These are phyloP conservation scores for Podospora tetraspora DNA, from an alignment of 495 filamentous ascomycete genomes.

Conservation along the genomic window DNA sequence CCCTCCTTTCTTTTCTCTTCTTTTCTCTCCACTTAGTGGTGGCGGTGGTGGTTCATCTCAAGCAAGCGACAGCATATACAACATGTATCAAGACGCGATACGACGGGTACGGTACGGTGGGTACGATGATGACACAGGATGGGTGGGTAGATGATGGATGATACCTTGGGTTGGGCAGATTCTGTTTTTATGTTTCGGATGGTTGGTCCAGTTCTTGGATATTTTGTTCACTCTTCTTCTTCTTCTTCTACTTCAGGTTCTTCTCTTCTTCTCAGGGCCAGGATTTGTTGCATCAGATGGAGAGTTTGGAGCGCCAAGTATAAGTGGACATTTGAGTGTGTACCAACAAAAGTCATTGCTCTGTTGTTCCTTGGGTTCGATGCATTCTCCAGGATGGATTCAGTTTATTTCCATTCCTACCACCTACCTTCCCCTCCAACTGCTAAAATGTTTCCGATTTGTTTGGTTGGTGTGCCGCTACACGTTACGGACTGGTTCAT, in stretches of 20 bases:
- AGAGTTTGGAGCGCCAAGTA: neutral
- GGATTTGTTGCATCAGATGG: neutral
- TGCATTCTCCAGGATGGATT: neutral
- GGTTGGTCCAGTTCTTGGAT: neutral
- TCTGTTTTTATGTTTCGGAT: neutral
- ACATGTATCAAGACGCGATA: neutral
- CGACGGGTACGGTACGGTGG: neutral
- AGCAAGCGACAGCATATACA: neutral
- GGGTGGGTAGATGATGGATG: neutral
- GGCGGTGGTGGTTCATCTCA: neutral
- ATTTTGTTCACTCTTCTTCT: slow-evolving; percentile 12
- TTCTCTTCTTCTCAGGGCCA: neutral
- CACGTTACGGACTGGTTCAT: too few species aligned
- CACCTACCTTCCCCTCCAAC: too few species aligned
- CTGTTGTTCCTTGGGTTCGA: too few species aligned
- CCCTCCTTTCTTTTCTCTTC: neutral
- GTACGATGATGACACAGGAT: neutral
- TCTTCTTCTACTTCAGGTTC: neutral
- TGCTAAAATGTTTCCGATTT: too few species aligned
- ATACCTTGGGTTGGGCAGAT: slow-evolving; percentile 4
- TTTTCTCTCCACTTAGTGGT: neutral
- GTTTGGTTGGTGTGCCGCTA: too few species aligned
- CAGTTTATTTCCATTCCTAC: neutral
- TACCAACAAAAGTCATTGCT: neutral
- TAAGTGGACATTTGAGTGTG: neutral